Conservation (phyloP, 1,139 yeast genomes). For the Candida sp. region DNA sequence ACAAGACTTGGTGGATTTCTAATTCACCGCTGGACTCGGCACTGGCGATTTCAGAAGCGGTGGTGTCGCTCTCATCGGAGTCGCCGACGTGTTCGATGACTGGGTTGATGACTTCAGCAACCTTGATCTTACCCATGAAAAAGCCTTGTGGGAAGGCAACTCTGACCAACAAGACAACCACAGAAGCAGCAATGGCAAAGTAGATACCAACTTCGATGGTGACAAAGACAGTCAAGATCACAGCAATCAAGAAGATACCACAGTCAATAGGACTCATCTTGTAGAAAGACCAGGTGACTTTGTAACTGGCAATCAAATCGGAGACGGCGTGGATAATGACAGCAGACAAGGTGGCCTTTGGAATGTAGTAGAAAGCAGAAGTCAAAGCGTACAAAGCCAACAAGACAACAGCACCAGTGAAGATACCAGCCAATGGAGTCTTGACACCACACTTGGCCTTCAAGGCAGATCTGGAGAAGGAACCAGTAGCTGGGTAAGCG, state of each 20-base stretch:
- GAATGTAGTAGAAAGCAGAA: slow-evolving; percentile 83
- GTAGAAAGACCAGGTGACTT: slow-evolving; percentile 78
- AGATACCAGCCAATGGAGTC: slow-evolving; percentile 93
- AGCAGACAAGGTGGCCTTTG: slow-evolving; percentile 86
- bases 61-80: slow-evolving; percentile 6
- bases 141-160: slow-evolving; percentile 82
- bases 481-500: slow-evolving; percentile 97
- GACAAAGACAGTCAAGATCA: slow-evolving; percentile 79
- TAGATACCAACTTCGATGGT: slow-evolving; percentile 90
- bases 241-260: slow-evolving; percentile 76
- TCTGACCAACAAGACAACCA: slow-evolving; percentile 73
- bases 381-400: slow-evolving; percentile 88
- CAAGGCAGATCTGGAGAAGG: slow-evolving; percentile 93
- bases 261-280: slow-evolving; percentile 76
- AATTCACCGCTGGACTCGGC: slow-evolving; percentile 28
- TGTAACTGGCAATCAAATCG: slow-evolving; percentile 79
- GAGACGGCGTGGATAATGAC: slow-evolving; percentile 96
- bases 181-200: slow-evolving; percentile 87
- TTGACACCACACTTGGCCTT: slow-evolving; percentile 96
- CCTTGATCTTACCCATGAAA: slow-evolving; percentile 77
- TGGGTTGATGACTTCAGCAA: slow-evolving; percentile 74
- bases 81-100: slow-evolving; percentile 27
- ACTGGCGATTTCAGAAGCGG: slow-evolving; percentile 14
- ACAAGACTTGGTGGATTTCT: slow-evolving; percentile 49
- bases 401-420: slow-evolving; percentile 88